Percentiles rank a stretch among this genome's conserved stretches.
These are phyloP conservation scores for Schizothecium vesticola DNA, from an alignment of 495 filamentous ascomycete species.

Conservation along the genomic window DNA sequence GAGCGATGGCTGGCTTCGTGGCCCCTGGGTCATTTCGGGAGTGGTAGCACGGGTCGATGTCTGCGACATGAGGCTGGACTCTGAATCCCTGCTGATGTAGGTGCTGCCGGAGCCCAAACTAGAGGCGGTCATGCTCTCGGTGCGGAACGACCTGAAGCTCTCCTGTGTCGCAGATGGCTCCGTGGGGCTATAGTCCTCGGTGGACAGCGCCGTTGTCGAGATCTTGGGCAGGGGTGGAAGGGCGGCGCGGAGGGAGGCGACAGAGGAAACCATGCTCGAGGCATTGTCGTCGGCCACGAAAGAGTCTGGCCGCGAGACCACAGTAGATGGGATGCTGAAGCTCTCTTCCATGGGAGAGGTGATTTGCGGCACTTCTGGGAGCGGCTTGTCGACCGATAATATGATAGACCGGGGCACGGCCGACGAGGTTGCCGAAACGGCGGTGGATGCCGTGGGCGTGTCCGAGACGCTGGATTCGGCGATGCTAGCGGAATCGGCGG, in stretches of 20 bases:
- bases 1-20: constrained; percentile 45
- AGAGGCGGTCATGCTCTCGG: constrained; percentile 46
- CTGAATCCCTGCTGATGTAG: constrained; percentile 74
- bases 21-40: constrained; percentile 55
- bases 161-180: constrained; percentile 40
- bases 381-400: constrained; percentile 39
- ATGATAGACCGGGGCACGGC: constrained; percentile 26
- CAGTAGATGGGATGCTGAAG: constrained; percentile 26
- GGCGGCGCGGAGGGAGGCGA: constrained; percentile 36
- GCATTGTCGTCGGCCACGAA: constrained; percentile 28
- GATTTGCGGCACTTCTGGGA: constrained; percentile 37
- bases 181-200: constrained; percentile 44
- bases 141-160: constrained; percentile 42
- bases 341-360: constrained; percentile 19
- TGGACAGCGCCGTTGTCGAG: constrained; percentile 38
- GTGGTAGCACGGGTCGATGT: constrained; percentile 87
- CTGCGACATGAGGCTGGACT: constrained; percentile 72
- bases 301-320: constrained; percentile 37
- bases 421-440: constrained; percentile 23
- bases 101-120: constrained; percentile 61
- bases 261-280: constrained; percentile 34
- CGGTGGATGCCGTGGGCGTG: constrained; percentile 25
- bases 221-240: constrained; percentile 46
- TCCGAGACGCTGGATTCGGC: constrained; percentile 33
- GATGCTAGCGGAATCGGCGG: constrained; percentile 31